Evolutionary conservation across 2,329 filamentous ascomycete genomes (phyloP), one percentile per base, ranked within the genome.

Genomic region (Cladosporium sp.): DNA sequence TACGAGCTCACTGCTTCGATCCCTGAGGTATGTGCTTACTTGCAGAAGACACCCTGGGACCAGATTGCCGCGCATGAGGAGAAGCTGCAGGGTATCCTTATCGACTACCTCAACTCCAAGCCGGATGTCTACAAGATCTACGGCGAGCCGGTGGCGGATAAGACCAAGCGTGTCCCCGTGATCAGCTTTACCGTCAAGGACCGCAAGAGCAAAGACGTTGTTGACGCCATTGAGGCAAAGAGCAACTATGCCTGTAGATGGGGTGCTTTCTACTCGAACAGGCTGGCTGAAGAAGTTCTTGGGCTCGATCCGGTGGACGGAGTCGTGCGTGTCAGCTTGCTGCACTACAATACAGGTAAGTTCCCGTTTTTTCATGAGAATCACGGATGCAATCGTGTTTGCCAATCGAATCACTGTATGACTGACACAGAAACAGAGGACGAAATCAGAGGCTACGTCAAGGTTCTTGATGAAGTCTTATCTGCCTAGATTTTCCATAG

Each of bases 271-370:
- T 90, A 90, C 71, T 85, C 83, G 12, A 82, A 87, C 65, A 75
- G 87, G 15, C 68, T 90, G 63, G 76, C 83, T 12, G 75, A 82
- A 59, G 82, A 87, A 1, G 74, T 88, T 0, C 68, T 90, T 38
- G 78, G 78, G 0, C 51, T 74, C 25, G 72, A 88, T 51, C 80
- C 76, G 0, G 76, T 81, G 8, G 80, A 88, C 64, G 88, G 86
- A 0, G 82, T 90, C 8, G 80, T 88, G 4, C 79, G 88, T 62
- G 84, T 89, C n/a, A 88, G 85, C 65, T 78, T 89, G 77, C 80
- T 88, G 57, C 87, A 90, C 72, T 90, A 90, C 68, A 90, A 90
- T 65, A 88, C 85, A 2, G 68, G 82, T 84, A 67, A 77, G 82
- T 78, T 22, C 14, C 14, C 6, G 9, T 40, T 14, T 17, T 3